These are phyloP conservation scores for Berberis thunbergii DNA, from an alignment of 164 flowering plant species.

Conservation along the genomic window DNA sequence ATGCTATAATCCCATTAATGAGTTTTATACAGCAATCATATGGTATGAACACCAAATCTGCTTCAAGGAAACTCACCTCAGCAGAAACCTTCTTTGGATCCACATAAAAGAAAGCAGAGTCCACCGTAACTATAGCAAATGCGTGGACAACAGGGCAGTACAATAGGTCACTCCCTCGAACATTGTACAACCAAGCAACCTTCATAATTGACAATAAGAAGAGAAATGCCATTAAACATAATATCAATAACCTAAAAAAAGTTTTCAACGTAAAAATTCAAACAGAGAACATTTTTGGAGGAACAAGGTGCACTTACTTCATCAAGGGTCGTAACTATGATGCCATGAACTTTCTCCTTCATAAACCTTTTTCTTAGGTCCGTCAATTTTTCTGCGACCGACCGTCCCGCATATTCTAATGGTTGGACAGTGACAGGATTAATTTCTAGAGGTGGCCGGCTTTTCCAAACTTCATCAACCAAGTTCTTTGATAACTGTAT, in stretches of 20 bases:
- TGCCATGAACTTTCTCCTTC: constrained; percentile 56
- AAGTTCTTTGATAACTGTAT: constrained; percentile 57
- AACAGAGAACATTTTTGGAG: not conserved
- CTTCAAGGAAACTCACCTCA: constrained; percentile 48
- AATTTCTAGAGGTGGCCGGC: constrained; percentile 48
- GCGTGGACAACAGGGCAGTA: constrained; percentile 94
- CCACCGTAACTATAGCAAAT: constrained; percentile 66
- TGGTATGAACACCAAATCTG: not conserved
- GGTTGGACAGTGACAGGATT: constrained; percentile 71
- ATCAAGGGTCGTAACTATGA: constrained; percentile 70
- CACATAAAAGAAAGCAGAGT: constrained; percentile 78
- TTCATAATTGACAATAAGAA: constrained; percentile 18
- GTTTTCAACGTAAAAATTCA: not conserved
- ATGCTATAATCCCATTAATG: too few relatives aligned
- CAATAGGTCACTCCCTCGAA: constrained; percentile 86
- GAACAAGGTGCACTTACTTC: constrained; percentile 38
- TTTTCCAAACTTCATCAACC: constrained; percentile 89
- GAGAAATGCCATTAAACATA: not conserved
- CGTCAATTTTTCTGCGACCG: constrained; percentile 66
- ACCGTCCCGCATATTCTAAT: constrained; percentile 64
- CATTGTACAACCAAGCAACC: constrained; percentile 97
- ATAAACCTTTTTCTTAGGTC: constrained; percentile 58
- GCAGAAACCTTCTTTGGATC: constrained; percentile 64
- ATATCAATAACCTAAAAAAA: not conserved
- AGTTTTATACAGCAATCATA: too few relatives aligned